Evolutionary conservation across 257 asterid species (phyloP).

Genomic region (Capsicum baccatum): DNA sequence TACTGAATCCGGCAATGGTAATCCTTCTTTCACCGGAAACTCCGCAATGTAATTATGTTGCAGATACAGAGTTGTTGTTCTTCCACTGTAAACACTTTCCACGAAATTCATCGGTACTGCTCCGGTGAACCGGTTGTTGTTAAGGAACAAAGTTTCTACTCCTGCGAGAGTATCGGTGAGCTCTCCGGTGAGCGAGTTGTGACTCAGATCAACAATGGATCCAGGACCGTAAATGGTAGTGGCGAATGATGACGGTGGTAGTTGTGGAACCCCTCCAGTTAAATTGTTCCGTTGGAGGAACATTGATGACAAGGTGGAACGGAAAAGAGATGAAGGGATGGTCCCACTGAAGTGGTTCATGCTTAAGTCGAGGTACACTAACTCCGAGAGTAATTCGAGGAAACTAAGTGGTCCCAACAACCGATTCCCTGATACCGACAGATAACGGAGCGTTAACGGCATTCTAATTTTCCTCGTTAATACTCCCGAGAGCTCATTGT

Average conservation of each 20-base stretch:
- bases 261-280: slow-evolving; percentile 62
- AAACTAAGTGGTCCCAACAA: slow-evolving; percentile 66
- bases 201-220: slow-evolving; percentile 73
- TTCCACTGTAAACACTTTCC: slow-evolving; percentile 50
- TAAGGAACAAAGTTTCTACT: slow-evolving; percentile 65
- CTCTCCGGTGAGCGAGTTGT: slow-evolving; percentile 64
- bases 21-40: slow-evolving; percentile 52
- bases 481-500: slow-evolving; percentile 55
- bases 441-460: slow-evolving; percentile 65
- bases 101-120: slow-evolving; percentile 64
- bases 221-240: slow-evolving; percentile 36
- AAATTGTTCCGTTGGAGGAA: slow-evolving; percentile 90
- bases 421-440: slow-evolving; percentile 57
- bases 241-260: slow-evolving; percentile 16
- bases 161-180: slow-evolving; percentile 47
- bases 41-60: slow-evolving; percentile 73
- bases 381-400: slow-evolving; percentile 47
- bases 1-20: slow-evolving; percentile 57
- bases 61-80: slow-evolving; percentile 61
- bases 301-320: slow-evolving; percentile 56
- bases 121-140: slow-evolving; percentile 65
- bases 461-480: slow-evolving; percentile 38
- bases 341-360: slow-evolving; percentile 70
- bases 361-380: slow-evolving; percentile 77
- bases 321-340: slow-evolving; percentile 57